phyloP scores from a whole-genome alignment of 441 rosid species.

The Adansonia rubrostipa region DNA sequence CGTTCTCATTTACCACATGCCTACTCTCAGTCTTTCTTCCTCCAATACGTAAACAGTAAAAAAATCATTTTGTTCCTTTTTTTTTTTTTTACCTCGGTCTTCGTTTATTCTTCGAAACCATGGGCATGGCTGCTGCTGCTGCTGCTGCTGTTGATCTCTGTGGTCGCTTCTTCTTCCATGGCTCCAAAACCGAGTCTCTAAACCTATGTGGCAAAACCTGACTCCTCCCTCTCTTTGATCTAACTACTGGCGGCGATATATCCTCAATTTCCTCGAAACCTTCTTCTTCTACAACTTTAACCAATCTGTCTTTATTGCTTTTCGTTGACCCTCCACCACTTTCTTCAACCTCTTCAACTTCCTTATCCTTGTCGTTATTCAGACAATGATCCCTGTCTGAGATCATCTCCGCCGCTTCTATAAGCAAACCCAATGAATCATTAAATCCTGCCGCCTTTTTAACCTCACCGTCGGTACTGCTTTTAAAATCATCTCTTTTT shows the following conservation, averaged over 20 bases:
- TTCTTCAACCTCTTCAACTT: neutral
- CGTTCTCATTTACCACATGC: neutral
- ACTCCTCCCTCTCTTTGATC: constrained; percentile 40
- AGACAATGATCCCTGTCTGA: constrained; percentile 20
- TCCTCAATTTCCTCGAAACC: constrained; percentile 14
- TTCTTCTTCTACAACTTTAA: neutral
- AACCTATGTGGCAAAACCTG: constrained; percentile 40
- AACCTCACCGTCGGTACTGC: neutral
- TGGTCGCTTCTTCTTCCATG: constrained; percentile 31
- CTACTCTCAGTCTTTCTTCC: neutral
- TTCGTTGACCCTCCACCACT: neutral
- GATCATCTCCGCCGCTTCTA: constrained; percentile 42
- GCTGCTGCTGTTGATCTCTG: constrained; percentile 2
- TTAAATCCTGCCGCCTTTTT: constrained; percentile 3
- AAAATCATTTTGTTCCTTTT: neutral
- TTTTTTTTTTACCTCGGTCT: constrained; percentile 25
- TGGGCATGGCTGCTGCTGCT: neutral
- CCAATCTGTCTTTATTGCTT: neutral
- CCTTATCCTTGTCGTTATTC: constrained; percentile 6
- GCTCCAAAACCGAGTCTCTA: constrained; percentile 44
- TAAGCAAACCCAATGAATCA: constrained; percentile 36
- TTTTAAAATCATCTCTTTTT: constrained; percentile 5
- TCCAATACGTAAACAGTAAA: no score
- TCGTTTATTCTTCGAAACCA: constrained; percentile 23
- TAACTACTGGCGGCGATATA: constrained; percentile 33